A percentile compares a stretch with the other conserved stretches of the same genome.
Evolutionary conservation across 768 basidiomycete species (phyloP).

Genomic region (Phallus indusiatus): DNA sequence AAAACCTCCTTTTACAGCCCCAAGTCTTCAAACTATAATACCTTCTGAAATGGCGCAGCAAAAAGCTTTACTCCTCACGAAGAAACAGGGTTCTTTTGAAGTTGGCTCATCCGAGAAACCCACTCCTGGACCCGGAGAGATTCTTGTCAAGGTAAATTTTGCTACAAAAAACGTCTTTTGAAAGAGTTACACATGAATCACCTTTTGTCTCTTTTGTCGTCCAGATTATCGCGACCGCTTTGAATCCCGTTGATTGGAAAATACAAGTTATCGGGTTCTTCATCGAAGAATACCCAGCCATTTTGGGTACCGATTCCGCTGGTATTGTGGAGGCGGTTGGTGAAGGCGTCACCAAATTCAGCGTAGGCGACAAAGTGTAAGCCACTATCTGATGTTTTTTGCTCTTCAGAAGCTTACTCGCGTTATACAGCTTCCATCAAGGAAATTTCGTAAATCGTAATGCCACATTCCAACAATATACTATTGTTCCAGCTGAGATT

Average conservation of each 20-base stretch:
- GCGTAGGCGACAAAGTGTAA: constrained; percentile 46
- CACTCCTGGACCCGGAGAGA: constrained; percentile 28
- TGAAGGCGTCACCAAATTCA: constrained; percentile 38
- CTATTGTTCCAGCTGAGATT: constrained; percentile 30
- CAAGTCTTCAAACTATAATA: too few relatives aligned
- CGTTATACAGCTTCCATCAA: constrained; percentile 19
- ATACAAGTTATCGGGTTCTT: constrained; percentile 32
- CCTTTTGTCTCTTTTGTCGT: neutral
- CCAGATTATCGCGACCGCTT: constrained; percentile 23
- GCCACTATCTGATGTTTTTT: constrained; percentile 9
- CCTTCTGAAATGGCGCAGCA: neutral
- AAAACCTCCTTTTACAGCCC: too few relatives aligned
- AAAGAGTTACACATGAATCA: neutral
- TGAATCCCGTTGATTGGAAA: constrained; percentile 49
- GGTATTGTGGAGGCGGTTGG: constrained; percentile 45
- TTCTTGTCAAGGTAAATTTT: constrained; percentile 32
- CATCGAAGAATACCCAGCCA: constrained; percentile 33
- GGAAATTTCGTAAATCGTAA: constrained; percentile 29
- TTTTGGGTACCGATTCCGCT: constrained; percentile 41
- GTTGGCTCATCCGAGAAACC: constrained; percentile 18
- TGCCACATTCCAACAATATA: constrained; percentile 32
- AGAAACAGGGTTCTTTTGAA: constrained; percentile 1
- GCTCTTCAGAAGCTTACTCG: neutral
- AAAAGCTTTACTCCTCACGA: neutral
- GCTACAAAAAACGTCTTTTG: neutral